phyloP scores from a whole-genome alignment of 2,329 filamentous ascomycete species.

The Thielaviopsis punctulata region DNA sequence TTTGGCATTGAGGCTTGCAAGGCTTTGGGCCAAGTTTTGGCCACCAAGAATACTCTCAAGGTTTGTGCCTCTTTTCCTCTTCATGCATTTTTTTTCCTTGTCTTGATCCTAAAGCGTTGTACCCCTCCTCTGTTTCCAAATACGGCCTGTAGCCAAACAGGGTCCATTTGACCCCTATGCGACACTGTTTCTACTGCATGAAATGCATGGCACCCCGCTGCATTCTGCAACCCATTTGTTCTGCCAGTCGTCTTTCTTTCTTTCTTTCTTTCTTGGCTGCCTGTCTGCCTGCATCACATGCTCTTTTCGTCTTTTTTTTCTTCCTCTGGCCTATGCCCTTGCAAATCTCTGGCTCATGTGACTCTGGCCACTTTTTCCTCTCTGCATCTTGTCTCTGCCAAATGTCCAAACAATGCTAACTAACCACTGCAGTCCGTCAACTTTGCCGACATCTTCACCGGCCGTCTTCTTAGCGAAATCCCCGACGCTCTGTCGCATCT shows the following conservation, averaged over 20 bases:
- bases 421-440: slow-evolving; percentile 46
- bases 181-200: not conserved
- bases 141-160: not conserved
- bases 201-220: too few species aligned
- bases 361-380: not conserved
- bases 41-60: slow-evolving; percentile 67
- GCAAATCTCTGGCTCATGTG: not conserved
- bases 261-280: too few species aligned
- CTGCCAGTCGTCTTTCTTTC: too few species aligned
- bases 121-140: not conserved
- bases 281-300: not conserved
- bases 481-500: slow-evolving; percentile 74
- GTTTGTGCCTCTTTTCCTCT: slow-evolving; percentile 25
- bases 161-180: not conserved
- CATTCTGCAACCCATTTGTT: not conserved
- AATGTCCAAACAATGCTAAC: not conserved
- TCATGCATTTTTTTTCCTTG: not conserved
- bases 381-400: slow-evolving; percentile 8
- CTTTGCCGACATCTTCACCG: slow-evolving; percentile 94
- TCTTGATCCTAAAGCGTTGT: not conserved
- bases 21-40: slow-evolving; percentile 65
- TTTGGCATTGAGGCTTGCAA: slow-evolving; percentile 78
- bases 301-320: not conserved
- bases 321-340: not conserved
- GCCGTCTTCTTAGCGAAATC: slow-evolving; percentile 82